A percentile compares a stretch with the other conserved stretches of the same genome.
These are phyloP conservation scores for Acrocalymma vagum DNA, from an alignment of 2,329 filamentous ascomycete genomes.

Conservation along the genomic window DNA sequence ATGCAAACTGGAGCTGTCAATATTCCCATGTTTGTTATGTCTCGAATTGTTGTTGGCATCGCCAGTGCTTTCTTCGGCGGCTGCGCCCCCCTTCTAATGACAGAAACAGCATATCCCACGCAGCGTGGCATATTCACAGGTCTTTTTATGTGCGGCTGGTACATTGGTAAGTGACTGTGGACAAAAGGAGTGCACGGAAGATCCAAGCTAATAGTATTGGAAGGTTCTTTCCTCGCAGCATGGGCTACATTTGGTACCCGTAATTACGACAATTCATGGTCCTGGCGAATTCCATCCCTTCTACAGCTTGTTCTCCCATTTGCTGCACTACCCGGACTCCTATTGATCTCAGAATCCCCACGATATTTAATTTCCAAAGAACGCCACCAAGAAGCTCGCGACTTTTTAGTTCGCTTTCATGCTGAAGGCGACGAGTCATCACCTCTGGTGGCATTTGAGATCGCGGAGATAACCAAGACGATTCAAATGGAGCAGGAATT, in stretches of 20 bases:
- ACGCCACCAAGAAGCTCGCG: slow-evolving; percentile 42
- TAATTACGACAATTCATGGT: slow-evolving; percentile 42
- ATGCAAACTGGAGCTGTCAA: no score
- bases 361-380: slow-evolving; percentile 60
- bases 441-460: slow-evolving; percentile 15
- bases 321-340: slow-evolving; percentile 50
- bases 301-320: slow-evolving; percentile 40
- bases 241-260: slow-evolving; percentile 58
- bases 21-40: no score
- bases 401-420: slow-evolving; percentile 11
- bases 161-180: slow-evolving; percentile 55
- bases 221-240: slow-evolving; percentile 43
- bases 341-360: slow-evolving; percentile 47
- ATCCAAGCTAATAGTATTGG: no score
- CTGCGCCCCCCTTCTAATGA: slow-evolving; percentile 48
- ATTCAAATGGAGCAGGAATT: slow-evolving; percentile 20
- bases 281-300: slow-evolving; percentile 56
- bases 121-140: slow-evolving; percentile 47
- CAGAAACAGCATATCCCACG: slow-evolving; percentile 51
- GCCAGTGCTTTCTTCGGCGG: slow-evolving; percentile 43
- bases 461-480: slow-evolving; percentile 14
- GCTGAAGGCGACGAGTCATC: slow-evolving; percentile 28
- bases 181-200: no score
- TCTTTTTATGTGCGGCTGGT: slow-evolving; percentile 48
- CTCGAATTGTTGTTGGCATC: slow-evolving; percentile 48